phyloP scores from a whole-genome alignment of 2,329 filamentous ascomycete genomes.

The Aureobasidium melanogenum region DNA sequence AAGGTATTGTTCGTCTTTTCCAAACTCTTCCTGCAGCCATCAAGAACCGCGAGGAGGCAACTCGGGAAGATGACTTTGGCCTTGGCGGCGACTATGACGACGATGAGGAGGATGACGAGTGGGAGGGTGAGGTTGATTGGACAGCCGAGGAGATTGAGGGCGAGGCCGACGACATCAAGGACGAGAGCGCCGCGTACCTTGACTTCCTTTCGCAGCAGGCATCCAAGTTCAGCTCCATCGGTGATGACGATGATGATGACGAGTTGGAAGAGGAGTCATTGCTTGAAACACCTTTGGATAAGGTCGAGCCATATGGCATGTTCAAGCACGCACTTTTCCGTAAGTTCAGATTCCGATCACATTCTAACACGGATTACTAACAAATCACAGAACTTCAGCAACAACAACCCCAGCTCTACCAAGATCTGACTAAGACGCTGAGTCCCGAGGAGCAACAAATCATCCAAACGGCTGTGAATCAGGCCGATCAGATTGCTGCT shows the following conservation, averaged over 20 bases:
- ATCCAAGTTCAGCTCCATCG: conserved; percentile 43
- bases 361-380: conserved; percentile 19
- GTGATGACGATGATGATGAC: conserved; percentile 64
- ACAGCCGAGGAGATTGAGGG: conserved; percentile 50
- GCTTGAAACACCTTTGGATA: conserved; percentile 88
- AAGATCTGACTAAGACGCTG: conserved; percentile 68
- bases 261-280: conserved; percentile 87
- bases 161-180: conserved; percentile 61
- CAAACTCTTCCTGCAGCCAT: conserved; percentile 79
- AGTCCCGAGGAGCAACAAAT: conserved; percentile 71
- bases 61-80: conserved; percentile 72
- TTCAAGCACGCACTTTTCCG: conserved; percentile 77
- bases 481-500: conserved; percentile 51
- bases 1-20: conserved; percentile 84
- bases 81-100: conserved; percentile 65
- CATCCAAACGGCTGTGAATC: conserved; percentile 67
- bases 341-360: conserved; percentile 41
- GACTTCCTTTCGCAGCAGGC: conserved; percentile 87
- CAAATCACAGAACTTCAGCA: conserved; percentile 65
- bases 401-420: conserved; percentile 83
- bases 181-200: conserved; percentile 88
- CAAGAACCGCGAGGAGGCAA: conserved; percentile 85
- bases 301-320: conserved; percentile 85
- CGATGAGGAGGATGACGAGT: conserved; percentile 68
- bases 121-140: conserved; percentile 68